Evolutionary conservation across 768 basidiomycete species (phyloP).

Genomic region (Xerocomus brunneocitrinus): DNA sequence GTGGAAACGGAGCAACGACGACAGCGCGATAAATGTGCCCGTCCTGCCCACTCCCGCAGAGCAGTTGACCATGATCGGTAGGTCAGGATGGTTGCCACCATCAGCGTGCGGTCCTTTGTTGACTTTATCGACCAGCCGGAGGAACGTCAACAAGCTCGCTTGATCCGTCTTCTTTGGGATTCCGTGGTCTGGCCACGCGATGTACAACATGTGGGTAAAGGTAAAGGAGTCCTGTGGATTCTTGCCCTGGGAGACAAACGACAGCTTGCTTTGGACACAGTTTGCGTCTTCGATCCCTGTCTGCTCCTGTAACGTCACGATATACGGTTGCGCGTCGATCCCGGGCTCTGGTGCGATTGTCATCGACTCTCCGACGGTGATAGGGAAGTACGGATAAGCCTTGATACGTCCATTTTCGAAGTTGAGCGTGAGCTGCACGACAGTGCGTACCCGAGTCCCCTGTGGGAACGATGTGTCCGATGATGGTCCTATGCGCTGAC

Average conservation of each 20-base stretch:
- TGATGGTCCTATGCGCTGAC: slow-evolving; percentile 43
- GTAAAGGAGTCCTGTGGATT: slow-evolving; percentile 34
- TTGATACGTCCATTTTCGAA: slow-evolving; percentile 68
- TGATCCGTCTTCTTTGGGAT: slow-evolving; percentile 63
- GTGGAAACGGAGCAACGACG: slow-evolving; percentile 67
- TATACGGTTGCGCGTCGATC: slow-evolving; percentile 39
- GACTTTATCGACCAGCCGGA: slow-evolving; percentile 56
- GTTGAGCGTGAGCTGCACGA: slow-evolving; percentile 77
- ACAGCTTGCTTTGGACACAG: slow-evolving; percentile 59
- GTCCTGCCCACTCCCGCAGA: slow-evolving; percentile 88
- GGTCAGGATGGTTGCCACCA: slow-evolving; percentile 45
- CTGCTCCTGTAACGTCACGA: slow-evolving; percentile 52
- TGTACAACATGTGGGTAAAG: slow-evolving; percentile 70
- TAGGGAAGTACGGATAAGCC: slow-evolving; percentile 75
- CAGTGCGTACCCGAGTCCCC: slow-evolving; percentile 56
- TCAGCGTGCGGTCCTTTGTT: slow-evolving; percentile 44
- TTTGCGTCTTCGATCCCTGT: slow-evolving; percentile 49
- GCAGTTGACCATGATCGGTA: slow-evolving; percentile 80
- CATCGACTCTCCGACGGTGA: slow-evolving; percentile 45
- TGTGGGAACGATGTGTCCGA: slow-evolving; percentile 19
- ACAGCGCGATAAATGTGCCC: slow-evolving; percentile 78
- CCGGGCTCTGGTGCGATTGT: slow-evolving; percentile 43
- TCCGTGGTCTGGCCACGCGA: slow-evolving; percentile 82
- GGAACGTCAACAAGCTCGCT: slow-evolving; percentile 55
- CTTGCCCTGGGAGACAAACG: slow-evolving; percentile 39